phyloP scores from a whole-genome alignment of 208 protist genomes.

The Trypanosoma rangeli region DNA sequence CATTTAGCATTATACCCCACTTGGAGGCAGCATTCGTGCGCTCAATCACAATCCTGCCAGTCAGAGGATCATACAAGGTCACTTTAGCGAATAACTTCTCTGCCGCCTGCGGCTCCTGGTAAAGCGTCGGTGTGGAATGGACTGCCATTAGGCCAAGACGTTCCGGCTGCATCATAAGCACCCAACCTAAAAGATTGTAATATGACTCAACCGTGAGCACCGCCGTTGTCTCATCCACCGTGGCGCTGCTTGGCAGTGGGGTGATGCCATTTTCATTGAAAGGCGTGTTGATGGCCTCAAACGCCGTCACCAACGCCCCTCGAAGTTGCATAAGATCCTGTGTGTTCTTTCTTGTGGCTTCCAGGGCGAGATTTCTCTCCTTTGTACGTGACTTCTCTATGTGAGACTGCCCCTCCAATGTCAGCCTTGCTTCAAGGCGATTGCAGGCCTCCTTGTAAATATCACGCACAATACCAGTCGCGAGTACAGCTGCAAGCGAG shows the following conservation, averaged over 20 bases:
- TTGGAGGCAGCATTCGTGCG: slow-evolving; percentile 27
- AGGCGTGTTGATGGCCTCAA: slow-evolving; percentile 37
- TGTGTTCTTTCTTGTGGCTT: slow-evolving; percentile 44
- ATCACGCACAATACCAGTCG: slow-evolving; percentile 39
- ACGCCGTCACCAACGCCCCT: slow-evolving; percentile 35
- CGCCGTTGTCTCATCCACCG: slow-evolving; percentile 32
- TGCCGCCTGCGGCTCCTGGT: slow-evolving; percentile 13
- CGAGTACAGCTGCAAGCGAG: slow-evolving; percentile 48
- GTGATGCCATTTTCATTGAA: slow-evolving; percentile 27
- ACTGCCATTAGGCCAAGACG: slow-evolving; percentile 27
- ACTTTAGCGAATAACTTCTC: slow-evolving; percentile 30
- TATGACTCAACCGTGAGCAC: slow-evolving; percentile 38
- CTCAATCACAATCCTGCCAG: slow-evolving; percentile 43
- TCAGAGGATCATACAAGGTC: slow-evolving; percentile 28
- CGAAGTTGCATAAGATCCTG: slow-evolving; percentile 42
- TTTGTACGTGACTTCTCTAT: slow-evolving; percentile 29
- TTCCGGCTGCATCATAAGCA: slow-evolving; percentile 51
- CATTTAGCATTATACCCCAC: slow-evolving; percentile 63
- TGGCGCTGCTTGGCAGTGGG: slow-evolving; percentile 13
- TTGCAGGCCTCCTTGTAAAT: slow-evolving; percentile 29
- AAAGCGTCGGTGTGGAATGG: not conserved
- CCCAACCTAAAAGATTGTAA: slow-evolving; percentile 58
- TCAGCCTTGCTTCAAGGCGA: slow-evolving; percentile 39
- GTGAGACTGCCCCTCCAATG: slow-evolving; percentile 23
- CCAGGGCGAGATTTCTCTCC: slow-evolving; percentile 36